Evolutionary conservation across 192 early-diverging fungal genomes (phyloP), one percentile per base, ranked within the genome.

Genomic region (Phlyctochytrium planicorne): DNA sequence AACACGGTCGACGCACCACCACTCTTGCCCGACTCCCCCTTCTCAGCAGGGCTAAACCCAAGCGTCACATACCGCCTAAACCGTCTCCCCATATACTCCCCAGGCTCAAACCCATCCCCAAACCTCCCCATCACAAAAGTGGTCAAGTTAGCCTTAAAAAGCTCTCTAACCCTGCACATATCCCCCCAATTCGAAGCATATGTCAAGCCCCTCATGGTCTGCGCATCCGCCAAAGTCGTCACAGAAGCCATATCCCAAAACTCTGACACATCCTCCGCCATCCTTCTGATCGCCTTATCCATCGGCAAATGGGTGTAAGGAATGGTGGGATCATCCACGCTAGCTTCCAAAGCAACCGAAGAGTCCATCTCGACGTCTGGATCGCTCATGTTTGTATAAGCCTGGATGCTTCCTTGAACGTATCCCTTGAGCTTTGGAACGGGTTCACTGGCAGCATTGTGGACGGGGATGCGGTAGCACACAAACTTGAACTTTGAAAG

Each of bases 381-480:
- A n/a, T n/a, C n/a, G n/a, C n/a, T n/a, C n/a, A n/a, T n/a, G n/a
- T n/a, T n/a, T n/a, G n/a, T n/a, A n/a, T n/a, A n/a, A n/a, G n/a
- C n/a, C n/a, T n/a, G n/a, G n/a, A n/a, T n/a, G 40, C 20, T 47
- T 6, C 10, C 40, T 6, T 47, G 40, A 6, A 47, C 40, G 20
- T 14, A 47, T 6, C 40, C 40, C 20, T 57, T 27, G 55, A 57
- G 55, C 14, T 14, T 6, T 12, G 10, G 10, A 4, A 57, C 27
- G 55, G 55, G 55, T 10, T 14, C 20, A 27, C 20, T 25, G 55
- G 12, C 55, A 27, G 55, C 12, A 27, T 14, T 25, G 55, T 57
- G 55, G 55, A 57, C 55, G 27, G 55, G 55, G 12, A 57, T 10
- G 55, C 55, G 55, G 55, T 57, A 57, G 55, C 20, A 25, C 14